Evolutionary conservation across 2,329 filamentous ascomycete genomes (phyloP).

Genomic region (Talaromyces funiculosus): DNA sequence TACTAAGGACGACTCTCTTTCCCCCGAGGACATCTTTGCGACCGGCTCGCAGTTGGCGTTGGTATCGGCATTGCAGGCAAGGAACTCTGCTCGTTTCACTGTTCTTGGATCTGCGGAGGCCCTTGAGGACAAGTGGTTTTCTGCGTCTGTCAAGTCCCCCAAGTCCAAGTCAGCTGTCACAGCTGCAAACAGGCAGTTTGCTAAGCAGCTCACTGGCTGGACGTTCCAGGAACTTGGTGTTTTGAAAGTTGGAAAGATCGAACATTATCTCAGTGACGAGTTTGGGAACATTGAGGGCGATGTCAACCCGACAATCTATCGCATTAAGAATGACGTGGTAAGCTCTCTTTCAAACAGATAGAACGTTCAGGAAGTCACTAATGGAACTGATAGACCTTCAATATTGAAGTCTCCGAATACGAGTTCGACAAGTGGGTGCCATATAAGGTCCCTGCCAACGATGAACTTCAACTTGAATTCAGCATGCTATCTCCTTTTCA

Average conservation of each 20-base stretch:
- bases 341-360: constrained; percentile 29
- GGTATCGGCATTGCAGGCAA: constrained; percentile 80
- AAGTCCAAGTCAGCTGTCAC: constrained; percentile 51
- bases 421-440: constrained; percentile 66
- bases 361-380: neutral
- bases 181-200: constrained; percentile 79
- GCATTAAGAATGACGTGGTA: constrained; percentile 95
- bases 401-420: constrained; percentile 86
- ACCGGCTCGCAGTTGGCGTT: constrained; percentile 77
- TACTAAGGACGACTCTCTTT: constrained; percentile 72
- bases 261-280: constrained; percentile 62
- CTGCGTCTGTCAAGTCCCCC: constrained; percentile 62
- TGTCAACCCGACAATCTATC: constrained; percentile 78
- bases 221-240: constrained; percentile 92
- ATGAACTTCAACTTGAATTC: constrained; percentile 89
- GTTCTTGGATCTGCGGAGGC: constrained; percentile 82
- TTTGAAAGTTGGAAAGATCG: constrained; percentile 72
- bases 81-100: constrained; percentile 86
- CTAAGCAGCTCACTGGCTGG: constrained; percentile 83
- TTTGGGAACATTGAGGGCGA: constrained; percentile 46
- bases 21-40: constrained; percentile 76
- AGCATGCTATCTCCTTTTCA: constrained; percentile 98
- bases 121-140: constrained; percentile 84
- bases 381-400: constrained; percentile 61
- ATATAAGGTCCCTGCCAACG: constrained; percentile 63